These are phyloP conservation scores for Leccinellum rugosiceps DNA, from an alignment of 768 basidiomycete genomes.

Conservation along the genomic window DNA sequence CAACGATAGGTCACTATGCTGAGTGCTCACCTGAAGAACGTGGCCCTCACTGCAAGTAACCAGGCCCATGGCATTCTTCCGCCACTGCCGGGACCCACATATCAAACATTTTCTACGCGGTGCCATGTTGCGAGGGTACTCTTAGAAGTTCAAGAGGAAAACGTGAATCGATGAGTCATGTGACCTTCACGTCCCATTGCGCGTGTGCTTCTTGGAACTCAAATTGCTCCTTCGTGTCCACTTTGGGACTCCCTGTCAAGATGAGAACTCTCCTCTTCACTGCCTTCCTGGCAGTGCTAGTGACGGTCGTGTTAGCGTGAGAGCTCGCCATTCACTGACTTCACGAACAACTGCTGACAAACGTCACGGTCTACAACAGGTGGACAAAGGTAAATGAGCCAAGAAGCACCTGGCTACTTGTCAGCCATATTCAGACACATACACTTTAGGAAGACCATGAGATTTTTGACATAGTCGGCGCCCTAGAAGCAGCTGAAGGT, in stretches of 20 bases:
- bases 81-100: constrained; percentile 85
- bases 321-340: constrained; percentile 27
- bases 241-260: background rate
- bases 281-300: constrained; percentile 49
- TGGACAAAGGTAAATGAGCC: constrained; percentile 62
- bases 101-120: constrained; percentile 64
- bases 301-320: constrained; percentile 56
- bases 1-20: background rate
- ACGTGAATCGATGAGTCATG: constrained; percentile 1
- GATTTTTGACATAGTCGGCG: constrained; percentile 90
- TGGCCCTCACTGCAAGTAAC: constrained; percentile 91
- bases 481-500: constrained; percentile 79
- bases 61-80: constrained; percentile 79
- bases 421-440: constrained; percentile 7
- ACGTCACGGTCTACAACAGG: constrained; percentile 32
- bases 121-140: constrained; percentile 39
- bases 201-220: background rate
- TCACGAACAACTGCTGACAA: background rate
- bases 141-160: background rate
- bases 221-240: background rate
- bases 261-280: constrained; percentile 54
- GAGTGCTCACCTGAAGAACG: constrained; percentile 67
- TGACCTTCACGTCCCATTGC: background rate
- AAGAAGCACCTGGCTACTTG: background rate
- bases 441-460: constrained; percentile 81